These are phyloP conservation scores for Athelia psychrophila DNA, from an alignment of 1,284 basidiomycete species.

Conservation along the genomic window DNA sequence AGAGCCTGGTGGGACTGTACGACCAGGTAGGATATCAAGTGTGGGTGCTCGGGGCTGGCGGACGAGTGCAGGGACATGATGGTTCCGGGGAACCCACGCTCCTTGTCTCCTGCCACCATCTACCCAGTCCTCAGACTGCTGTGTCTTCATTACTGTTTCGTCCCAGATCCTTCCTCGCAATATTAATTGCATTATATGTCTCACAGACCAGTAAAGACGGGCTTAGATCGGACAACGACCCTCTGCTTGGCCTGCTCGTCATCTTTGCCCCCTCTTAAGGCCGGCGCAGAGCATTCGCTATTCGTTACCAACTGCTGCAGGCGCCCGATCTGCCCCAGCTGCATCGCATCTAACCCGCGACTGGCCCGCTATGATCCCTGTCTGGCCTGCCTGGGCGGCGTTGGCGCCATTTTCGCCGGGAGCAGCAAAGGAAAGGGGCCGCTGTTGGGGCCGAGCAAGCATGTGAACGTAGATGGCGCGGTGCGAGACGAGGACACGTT, in stretches of 20 bases:
- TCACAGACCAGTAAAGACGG: neutral
- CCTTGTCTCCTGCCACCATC: conserved; percentile 1
- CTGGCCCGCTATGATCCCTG: conserved; percentile 63
- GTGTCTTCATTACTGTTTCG: too few species aligned
- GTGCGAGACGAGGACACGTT: conserved; percentile 59
- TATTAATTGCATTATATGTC: neutral
- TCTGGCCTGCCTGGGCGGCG: conserved; percentile 57
- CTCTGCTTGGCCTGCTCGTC: conserved; percentile 68
- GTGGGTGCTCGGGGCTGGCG: conserved; percentile 35
- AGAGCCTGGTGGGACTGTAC: conserved; percentile 78
- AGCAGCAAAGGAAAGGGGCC: conserved; percentile 7
- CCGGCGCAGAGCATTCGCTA: conserved; percentile 8
- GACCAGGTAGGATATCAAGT: conserved; percentile 65
- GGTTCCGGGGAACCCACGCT: conserved; percentile 6
- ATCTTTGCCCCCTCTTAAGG: conserved; percentile 44
- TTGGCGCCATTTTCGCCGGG: conserved; percentile 37
- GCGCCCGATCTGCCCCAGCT: conserved; percentile 56
- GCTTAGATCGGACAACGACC: conserved; percentile 15
- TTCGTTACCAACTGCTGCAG: conserved; percentile 57
- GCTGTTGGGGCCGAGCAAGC: conserved; percentile 3
- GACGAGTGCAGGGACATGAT: conserved; percentile 1
- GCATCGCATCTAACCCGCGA: conserved; percentile 53
- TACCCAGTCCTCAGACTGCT: neutral
- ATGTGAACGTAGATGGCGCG: conserved; percentile 49
- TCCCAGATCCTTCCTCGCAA: neutral